Evolutionary conservation across 306 rosid genomes (phyloP), one percentile per base, ranked within the genome.

Genomic region (Delonix regia): DNA sequence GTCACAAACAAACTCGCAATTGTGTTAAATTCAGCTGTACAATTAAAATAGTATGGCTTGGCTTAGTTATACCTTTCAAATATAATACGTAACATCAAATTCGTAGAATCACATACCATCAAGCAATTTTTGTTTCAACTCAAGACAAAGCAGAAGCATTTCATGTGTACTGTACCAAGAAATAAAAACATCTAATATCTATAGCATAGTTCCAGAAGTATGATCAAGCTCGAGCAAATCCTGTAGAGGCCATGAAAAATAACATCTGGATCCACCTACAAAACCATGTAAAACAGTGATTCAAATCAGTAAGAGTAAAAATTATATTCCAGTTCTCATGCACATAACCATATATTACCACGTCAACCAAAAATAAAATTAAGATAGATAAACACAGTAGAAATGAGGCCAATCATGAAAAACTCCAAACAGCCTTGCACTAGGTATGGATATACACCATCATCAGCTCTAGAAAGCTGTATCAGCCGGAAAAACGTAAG

Each of bases 231-330:
- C 38, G 21, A 75, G 74, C 78, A 49, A 2, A 30, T 65, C 68
- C 79, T 71, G 19, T 47, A 44, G 44, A 60, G 63, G 38, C 63
- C 7, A 14, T 42, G 48, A 8, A 0, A 9, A 3, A 1, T 0
- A 76, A 25, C 22, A 70, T 38, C 64, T 47, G 78, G 48, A 34
- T 56, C 74, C 69, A 76, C 87, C 87, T 84, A 66, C 82, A 80
- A 80, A 70, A 61, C 45, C 59, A 62, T n/a, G 66, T 9, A 49
- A 69, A 70, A 44, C 59, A 72, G 49, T 25, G 53, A 44, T 44
- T 41, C 45, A 72, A 64, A 75, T 75, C 52, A 45, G 72, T 7
- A 62, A 13, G 48, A 1, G 9, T 28, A 33, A 18, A 21, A 55
- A 7, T 47, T 19, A 60, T 61, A n/a, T 79, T 25, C 52, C 57